Conservation (phyloP, 2,329 filamentous ascomycete species). For the Penicillium fuscoglaucum region DNA sequence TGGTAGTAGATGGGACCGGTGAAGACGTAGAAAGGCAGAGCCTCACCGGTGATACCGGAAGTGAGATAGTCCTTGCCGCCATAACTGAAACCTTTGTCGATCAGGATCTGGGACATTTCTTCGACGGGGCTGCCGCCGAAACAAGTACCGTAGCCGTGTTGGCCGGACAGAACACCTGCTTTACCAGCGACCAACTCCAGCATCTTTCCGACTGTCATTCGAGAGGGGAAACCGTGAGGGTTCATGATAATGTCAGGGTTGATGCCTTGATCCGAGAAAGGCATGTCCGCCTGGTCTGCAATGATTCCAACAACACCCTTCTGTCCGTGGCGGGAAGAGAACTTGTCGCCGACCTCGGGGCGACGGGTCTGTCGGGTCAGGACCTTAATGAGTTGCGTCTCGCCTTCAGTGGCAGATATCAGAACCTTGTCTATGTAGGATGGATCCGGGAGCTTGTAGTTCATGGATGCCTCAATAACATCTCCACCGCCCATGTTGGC, state of each 20-base stretch:
- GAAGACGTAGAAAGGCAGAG: constrained; percentile 93
- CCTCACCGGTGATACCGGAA: constrained; percentile 90
- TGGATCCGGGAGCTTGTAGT: constrained; percentile 80
- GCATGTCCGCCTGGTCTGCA: constrained; percentile 94
- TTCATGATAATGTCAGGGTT: constrained; percentile 99
- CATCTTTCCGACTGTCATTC: constrained; percentile 99
- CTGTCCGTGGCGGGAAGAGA: constrained; percentile 96
- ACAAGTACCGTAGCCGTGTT: constrained; percentile 83
- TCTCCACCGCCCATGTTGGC: constrained; percentile 56
- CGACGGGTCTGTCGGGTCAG: constrained; percentile 94
- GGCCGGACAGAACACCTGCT: constrained; percentile 81
- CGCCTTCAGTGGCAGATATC: constrained; percentile 83
- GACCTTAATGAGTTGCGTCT: constrained; percentile 85
- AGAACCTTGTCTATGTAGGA: constrained; percentile 96
- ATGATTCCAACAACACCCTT: constrained; percentile 98
- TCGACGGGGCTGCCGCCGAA: constrained; percentile 84
- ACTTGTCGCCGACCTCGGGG: constrained; percentile 96
- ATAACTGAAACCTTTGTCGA: constrained; percentile 90
- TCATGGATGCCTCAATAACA: constrained; percentile 47
- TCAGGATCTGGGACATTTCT: constrained; percentile 81
- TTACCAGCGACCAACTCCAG: constrained; percentile 94
- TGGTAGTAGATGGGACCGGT: constrained; percentile 99
- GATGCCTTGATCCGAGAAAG: constrained; percentile 86
- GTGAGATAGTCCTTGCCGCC: constrained; percentile 97
- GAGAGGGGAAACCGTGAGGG: constrained; percentile 97